Evolutionary conservation across 805 yeast genomes (phyloP).

Genomic region (Suhomyces tanzawaensis): DNA sequence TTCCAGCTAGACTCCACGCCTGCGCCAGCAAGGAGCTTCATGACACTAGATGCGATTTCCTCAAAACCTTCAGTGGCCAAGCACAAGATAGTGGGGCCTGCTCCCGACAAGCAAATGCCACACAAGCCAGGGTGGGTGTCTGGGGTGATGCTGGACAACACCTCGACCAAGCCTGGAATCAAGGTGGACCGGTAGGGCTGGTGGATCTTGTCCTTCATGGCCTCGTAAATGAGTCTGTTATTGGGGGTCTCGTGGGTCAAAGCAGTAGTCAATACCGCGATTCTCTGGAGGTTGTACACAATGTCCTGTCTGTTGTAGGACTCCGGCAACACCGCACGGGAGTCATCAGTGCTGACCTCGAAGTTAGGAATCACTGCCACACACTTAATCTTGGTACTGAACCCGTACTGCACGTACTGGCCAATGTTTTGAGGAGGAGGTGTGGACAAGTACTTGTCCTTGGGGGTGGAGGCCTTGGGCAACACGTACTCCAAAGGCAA

Average conservation of each 20-base stretch:
- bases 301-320: constrained; percentile 77
- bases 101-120: constrained; percentile 95
- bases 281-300: constrained; percentile 88
- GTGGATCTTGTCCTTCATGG: constrained; percentile 96
- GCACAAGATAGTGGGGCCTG: constrained; percentile 96
- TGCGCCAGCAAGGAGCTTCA: constrained; percentile 63
- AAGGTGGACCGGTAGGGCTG: constrained; percentile 94
- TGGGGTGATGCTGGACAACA: constrained; percentile 78
- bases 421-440: constrained; percentile 83
- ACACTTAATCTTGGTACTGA: constrained; percentile 82
- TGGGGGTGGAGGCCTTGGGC: constrained; percentile 71
- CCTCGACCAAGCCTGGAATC: constrained; percentile 87
- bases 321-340: constrained; percentile 85
- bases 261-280: constrained; percentile 90
- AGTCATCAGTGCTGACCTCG: constrained; percentile 88
- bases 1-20: constrained; percentile 77
- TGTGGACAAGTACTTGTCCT: constrained; percentile 35
- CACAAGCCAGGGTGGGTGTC: constrained; percentile 77
- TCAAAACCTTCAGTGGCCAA: constrained; percentile 89
- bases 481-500: constrained; percentile 84
- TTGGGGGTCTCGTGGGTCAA: constrained; percentile 82
- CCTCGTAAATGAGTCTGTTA: constrained; percentile 78
- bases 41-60: constrained; percentile 72
- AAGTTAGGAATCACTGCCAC: constrained; percentile 90
- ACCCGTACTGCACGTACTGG: constrained; percentile 79